Evolutionary conservation across 257 asterid genomes (phyloP), one percentile per base, ranked within the genome.

Genomic region (Lycium barbarum): DNA sequence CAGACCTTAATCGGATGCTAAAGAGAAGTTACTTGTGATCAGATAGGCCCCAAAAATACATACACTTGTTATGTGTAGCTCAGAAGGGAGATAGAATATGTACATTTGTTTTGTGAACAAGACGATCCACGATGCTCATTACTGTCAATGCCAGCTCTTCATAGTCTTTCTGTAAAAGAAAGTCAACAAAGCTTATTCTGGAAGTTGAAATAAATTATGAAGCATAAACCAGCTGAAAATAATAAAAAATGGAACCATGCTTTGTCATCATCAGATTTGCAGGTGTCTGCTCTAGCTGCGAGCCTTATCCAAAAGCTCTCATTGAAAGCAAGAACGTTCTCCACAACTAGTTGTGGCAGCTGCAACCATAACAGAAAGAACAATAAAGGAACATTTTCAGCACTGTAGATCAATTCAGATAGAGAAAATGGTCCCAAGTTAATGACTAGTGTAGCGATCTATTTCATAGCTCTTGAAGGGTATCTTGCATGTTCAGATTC

Each of bases 221-320:
- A 54, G 55, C 73, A 49, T 57, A 86, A 55, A 67, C 15, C 85
- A 85, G 79, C 54, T 61, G 65, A 86, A 86, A 79, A 66, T 51
- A 81, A 87, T 70, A 38, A 45, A 84, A 88, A 85, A 83, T 83
- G 84, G 92, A 88, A 86, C 82, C 97, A 83, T 93, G 91, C 98
- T 90, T 96, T 93, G 88, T 96, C 98, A 88, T 96, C 98, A 36
- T 95, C 98, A 18, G 98, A 95, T 90, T 92, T 95, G 95, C 97
- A 93, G 59, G 98, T 95, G 35, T 95, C 98, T 59, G 98, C 87
- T 88, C 98, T 92, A 86, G 97, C 93, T 57, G 98, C 99, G 86
- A 96, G 95, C 45, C 98, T 90, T 86, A 96, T 94, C 99, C 98
- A 94, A 86, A 96, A 95, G 84, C 89, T 87, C 92, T 96, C 98